Percentiles rank a stretch among this genome's conserved stretches.
phyloP scores from a whole-genome alignment of 768 basidiomycete species.

The Naganishia kalamii region DNA sequence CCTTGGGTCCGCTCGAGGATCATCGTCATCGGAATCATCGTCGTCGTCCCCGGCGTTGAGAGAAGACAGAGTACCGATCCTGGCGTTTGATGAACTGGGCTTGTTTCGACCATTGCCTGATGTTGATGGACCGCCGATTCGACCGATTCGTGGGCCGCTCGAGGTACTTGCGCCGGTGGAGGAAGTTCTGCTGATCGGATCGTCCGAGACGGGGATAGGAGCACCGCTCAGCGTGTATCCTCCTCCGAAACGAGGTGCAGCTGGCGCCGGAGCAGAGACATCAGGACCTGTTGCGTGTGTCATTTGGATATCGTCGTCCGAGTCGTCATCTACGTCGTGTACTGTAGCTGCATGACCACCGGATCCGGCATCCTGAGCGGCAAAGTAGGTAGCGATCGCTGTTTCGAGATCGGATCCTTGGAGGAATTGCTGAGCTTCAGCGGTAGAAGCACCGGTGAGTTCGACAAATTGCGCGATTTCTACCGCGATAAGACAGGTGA shows the following conservation, averaged over 20 bases:
- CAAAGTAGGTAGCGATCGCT: slow-evolving; percentile 20
- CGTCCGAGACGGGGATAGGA: not conserved
- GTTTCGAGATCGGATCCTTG: not conserved
- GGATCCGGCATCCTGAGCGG: slow-evolving; percentile 11
- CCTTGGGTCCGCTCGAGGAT: slow-evolving; percentile 50
- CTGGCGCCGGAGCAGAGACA: not conserved
- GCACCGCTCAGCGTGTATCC: slow-evolving; percentile 20
- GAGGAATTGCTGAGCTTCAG: slow-evolving; percentile 8
- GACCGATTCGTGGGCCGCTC: slow-evolving; percentile 10
- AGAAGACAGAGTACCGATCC: not conserved
- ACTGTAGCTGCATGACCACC: too few species aligned
- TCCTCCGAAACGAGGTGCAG: not conserved
- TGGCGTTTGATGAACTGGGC: not conserved
- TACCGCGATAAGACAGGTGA: not conserved
- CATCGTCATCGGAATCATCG: slow-evolving; percentile 46
- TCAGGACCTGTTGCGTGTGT: not conserved
- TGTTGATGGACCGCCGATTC: slow-evolving; percentile 14
- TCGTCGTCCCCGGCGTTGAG: not conserved
- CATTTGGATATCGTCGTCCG: slow-evolving; percentile 2
- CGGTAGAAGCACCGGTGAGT: slow-evolving; percentile 16
- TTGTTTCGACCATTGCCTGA: not conserved
- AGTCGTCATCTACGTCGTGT: slow-evolving; percentile 1
- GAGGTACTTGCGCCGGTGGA: slow-evolving; percentile 6
- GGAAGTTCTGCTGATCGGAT: slow-evolving; percentile 4
- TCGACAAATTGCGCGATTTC: slow-evolving; percentile 21